A percentile compares a stretch with the other conserved stretches of the same genome.
These are phyloP conservation scores for Debaryomycetaceae sp. DNA, from an alignment of 1,139 yeast genomes.

Conservation along the genomic window DNA sequence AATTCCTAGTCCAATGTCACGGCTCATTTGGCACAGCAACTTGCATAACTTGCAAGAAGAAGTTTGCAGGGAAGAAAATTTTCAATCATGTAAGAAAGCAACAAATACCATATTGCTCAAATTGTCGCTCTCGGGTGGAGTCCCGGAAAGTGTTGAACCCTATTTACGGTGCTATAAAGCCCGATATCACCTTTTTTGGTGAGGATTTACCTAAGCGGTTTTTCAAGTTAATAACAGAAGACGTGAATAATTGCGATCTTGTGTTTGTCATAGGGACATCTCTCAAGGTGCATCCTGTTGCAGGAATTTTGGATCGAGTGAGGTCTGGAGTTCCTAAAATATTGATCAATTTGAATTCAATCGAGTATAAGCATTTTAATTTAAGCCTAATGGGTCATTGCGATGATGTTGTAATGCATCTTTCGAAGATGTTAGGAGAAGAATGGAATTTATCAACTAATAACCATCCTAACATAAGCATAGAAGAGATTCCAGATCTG, in stretches of 20 bases:
- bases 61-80: conserved; percentile 65
- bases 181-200: conserved; percentile 94
- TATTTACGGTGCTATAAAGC: conserved; percentile 80
- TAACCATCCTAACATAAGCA: conserved; percentile 12
- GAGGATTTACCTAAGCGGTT: conserved; percentile 78
- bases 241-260: conserved; percentile 69
- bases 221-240: conserved; percentile 59
- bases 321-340: conserved; percentile 78
- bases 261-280: conserved; percentile 91
- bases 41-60: conserved; percentile 73
- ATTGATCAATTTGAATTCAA: conserved; percentile 75
- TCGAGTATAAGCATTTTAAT: conserved; percentile 79
- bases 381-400: conserved; percentile 78
- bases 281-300: conserved; percentile 93
- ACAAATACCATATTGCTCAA: conserved; percentile 70
- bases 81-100: conserved; percentile 58
- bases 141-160: conserved; percentile 29
- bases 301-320: conserved; percentile 77
- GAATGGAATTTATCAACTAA: conserved; percentile 66
- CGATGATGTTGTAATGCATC: conserved; percentile 76
- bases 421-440: conserved; percentile 51
- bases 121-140: conserved; percentile 36
- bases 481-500: background rate
- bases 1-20: conserved; percentile 86
- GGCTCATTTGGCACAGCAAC: conserved; percentile 94